Percentiles rank a stretch among this genome's conserved stretches.
These are phyloP conservation scores for Aureobasidium musti DNA, from an alignment of 2,329 filamentous ascomycete species.

Conservation along the genomic window DNA sequence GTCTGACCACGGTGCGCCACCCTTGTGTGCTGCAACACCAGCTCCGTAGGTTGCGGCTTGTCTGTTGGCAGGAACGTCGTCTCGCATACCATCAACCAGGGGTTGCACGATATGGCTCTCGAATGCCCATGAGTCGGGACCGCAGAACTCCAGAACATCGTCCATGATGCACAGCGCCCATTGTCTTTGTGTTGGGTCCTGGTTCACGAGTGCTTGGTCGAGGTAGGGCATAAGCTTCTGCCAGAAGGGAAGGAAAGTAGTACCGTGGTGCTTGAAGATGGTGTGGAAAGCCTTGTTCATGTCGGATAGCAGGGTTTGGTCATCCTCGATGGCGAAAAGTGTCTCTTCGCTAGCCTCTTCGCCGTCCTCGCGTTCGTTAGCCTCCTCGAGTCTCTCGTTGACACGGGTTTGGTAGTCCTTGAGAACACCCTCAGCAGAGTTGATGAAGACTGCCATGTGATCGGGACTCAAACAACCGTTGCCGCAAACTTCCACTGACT, in stretches of 20 bases:
- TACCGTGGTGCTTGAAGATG: slow-evolving; percentile 95
- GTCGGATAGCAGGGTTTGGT: slow-evolving; percentile 92
- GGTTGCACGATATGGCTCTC: slow-evolving; percentile 83
- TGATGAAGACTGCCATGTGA: slow-evolving; percentile 86
- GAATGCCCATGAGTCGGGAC: slow-evolving; percentile 82
- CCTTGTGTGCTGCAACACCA: slow-evolving; percentile 90
- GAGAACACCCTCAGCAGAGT: slow-evolving; percentile 78
- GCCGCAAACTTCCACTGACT: slow-evolving; percentile 91
- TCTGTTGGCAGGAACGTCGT: slow-evolving; percentile 83
- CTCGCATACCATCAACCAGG: slow-evolving; percentile 80
- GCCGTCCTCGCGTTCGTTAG: slow-evolving; percentile 80
- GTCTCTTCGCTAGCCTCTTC: slow-evolving; percentile 73
- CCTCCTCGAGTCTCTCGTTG: slow-evolving; percentile 77
- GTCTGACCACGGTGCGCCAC: slow-evolving; percentile 81
- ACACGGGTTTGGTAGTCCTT: slow-evolving; percentile 93
- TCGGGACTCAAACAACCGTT: slow-evolving; percentile 74
- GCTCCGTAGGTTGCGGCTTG: slow-evolving; percentile 97
- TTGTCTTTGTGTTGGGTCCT: slow-evolving; percentile 87
- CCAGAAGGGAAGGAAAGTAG: slow-evolving; percentile 83
- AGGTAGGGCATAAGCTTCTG: slow-evolving; percentile 83
- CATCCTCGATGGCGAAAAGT: slow-evolving; percentile 90
- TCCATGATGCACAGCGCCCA: slow-evolving; percentile 99
- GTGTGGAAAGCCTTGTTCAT: slow-evolving; percentile 99
- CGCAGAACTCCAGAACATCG: slow-evolving; percentile 96
- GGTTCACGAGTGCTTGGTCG: slow-evolving; percentile 75